Conservation (phyloP, 306 rosid species). For the Fragaria vesca region DNA sequence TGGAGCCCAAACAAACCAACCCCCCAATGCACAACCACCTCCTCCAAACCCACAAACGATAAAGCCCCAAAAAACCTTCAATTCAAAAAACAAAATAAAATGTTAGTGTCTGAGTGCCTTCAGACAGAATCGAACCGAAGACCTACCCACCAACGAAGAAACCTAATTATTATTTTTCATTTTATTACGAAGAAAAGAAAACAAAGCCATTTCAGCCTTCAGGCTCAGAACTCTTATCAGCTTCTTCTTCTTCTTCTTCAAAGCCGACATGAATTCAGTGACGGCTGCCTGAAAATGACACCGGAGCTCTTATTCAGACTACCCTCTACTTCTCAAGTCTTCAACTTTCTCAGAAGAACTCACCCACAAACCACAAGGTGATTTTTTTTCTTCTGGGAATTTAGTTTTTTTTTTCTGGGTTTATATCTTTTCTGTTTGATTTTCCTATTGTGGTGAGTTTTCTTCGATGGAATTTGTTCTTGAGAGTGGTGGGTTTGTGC, state of each 20-base stretch:
- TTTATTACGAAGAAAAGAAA: too few relatives aligned
- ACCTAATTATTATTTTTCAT: background rate
- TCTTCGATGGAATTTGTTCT: background rate
- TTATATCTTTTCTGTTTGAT: background rate
- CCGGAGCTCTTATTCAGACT: background rate
- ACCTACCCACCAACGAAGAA: background rate
- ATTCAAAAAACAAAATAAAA: too few relatives aligned
- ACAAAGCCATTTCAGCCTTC: background rate
- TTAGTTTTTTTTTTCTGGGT: background rate
- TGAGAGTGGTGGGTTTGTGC: background rate
- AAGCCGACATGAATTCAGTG: background rate
- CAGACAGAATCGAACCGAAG: background rate
- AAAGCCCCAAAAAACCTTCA: background rate
- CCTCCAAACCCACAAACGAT: background rate
- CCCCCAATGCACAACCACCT: background rate
- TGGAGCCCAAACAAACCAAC: background rate
- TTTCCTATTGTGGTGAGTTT: background rate
- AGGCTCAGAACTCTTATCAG: background rate
- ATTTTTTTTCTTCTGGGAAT: background rate
- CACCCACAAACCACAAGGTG: background rate
- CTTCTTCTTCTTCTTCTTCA: background rate
- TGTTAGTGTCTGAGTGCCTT: background rate
- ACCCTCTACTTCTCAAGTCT: background rate
- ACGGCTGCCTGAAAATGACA: background rate
- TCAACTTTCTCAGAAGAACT: background rate